These are phyloP conservation scores for Dysphania ambrosioides DNA, from an alignment of 148 eudicot species.

Conservation along the genomic window DNA sequence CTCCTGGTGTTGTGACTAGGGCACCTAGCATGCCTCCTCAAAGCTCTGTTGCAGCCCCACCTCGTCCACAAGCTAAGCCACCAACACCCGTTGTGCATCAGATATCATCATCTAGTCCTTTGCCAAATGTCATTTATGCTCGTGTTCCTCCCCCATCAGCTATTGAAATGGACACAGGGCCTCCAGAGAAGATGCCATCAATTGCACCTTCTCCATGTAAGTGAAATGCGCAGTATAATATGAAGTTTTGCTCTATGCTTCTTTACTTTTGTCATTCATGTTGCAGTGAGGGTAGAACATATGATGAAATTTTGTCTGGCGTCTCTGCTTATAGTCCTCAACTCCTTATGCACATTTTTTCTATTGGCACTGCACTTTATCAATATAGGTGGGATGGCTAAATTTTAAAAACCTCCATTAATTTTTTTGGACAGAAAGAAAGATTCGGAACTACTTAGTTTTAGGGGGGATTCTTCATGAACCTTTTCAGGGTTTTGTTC, in stretches of 20 bases:
- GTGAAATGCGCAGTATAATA: constrained; percentile 36
- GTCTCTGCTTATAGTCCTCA: neutral
- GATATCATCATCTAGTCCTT: constrained; percentile 52
- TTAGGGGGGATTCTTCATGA: neutral
- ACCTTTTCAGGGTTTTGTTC: neutral
- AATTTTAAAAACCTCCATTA: no score
- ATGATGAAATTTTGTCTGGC: neutral
- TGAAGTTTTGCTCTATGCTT: neutral
- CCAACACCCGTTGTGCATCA: constrained; percentile 39
- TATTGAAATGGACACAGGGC: constrained; percentile 43
- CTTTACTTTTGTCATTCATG: neutral
- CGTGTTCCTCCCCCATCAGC: constrained; percentile 51
- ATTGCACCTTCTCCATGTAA: constrained; percentile 70
- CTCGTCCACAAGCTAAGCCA: constrained; percentile 37
- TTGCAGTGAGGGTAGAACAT: neutral
- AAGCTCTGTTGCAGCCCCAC: constrained; percentile 34
- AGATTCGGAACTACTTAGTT: neutral
- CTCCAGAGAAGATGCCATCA: constrained; percentile 48
- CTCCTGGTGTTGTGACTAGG: constrained; percentile 40
- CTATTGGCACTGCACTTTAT: neutral
- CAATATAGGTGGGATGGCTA: neutral
- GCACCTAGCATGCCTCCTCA: constrained; percentile 45
- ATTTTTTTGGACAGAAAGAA: neutral
- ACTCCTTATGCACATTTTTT: neutral
- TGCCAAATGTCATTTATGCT: constrained; percentile 56